phyloP scores from a whole-genome alignment of 1,139 yeast genomes.

The Pneumocystis canis region DNA sequence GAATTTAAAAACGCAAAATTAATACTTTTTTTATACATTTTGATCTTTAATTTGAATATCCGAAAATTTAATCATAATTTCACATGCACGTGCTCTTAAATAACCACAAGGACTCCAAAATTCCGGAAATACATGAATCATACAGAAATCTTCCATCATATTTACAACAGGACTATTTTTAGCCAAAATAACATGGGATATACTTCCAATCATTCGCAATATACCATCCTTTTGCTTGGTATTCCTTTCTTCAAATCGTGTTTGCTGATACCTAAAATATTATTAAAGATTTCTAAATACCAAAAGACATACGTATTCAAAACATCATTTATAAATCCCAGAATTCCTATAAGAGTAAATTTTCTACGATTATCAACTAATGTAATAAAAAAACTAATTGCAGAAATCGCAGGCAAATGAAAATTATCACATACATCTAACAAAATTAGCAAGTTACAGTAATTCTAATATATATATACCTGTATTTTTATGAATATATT shows the following conservation, averaged over 20 bases:
- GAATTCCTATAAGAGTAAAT: constrained; percentile 45
- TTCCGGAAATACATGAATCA: constrained; percentile 54
- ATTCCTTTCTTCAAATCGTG: constrained; percentile 35
- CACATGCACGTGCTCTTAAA: constrained; percentile 72
- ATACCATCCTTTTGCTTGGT: constrained; percentile 72
- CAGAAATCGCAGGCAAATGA: constrained; percentile 66
- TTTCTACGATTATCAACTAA: constrained; percentile 53
- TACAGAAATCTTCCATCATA: constrained; percentile 59
- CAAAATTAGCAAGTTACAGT: neutral
- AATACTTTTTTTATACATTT: constrained; percentile 1
- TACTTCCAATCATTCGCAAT: constrained; percentile 59
- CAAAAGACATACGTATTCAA: constrained; percentile 14
- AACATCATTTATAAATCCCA: constrained; percentile 49
- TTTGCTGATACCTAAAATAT: constrained; percentile 24
- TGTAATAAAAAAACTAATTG: constrained; percentile 61
- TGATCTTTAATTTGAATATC: constrained; percentile 39
- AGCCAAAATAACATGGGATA: constrained; percentile 44
- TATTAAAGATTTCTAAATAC: neutral
- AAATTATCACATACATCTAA: constrained; percentile 43
- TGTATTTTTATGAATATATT: constrained; percentile 67
- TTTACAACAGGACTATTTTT: constrained; percentile 44
- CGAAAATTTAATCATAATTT: constrained; percentile 57
- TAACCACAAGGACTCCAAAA: constrained; percentile 54
- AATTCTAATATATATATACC: constrained; percentile 32
- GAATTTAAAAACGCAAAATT: constrained; percentile 17